Base-by-base conservation (phyloP, 169 alveolate genomes). In the Cryptosporidium sp. region DNA sequence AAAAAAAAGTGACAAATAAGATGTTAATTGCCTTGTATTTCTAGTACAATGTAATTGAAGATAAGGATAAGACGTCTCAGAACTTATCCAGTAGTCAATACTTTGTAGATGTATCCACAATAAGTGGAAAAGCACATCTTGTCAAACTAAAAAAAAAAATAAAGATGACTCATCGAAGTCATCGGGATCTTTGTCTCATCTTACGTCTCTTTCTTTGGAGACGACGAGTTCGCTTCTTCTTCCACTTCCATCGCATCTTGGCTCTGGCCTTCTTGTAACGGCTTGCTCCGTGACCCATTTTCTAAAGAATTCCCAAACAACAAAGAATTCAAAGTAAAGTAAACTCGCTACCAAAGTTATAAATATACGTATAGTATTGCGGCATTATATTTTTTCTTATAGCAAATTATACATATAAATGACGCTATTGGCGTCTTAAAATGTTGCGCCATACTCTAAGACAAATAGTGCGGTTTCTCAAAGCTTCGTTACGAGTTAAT, bases 241-340 rank as follows among this genome's bases (percentile, higher is more conserved):
- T 96, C 98, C 98, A 96, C 98, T 96, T 96, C 98, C 98, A 96
- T 84, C 98, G 94, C 98, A 96, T 96, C 86, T 95, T 95, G 91
- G 98, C 98, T 93, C 96, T 94, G 9, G 98, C 95, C 95, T 96
- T 96, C 97, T 96, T 96, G 91, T 96, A 96, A 56, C 98, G 92
- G 72, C 98, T 96, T 45, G 98, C 98, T 52, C 98, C 98, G 95
- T 96, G 98, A 37, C 97, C 96, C 98, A 96, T 96, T 62, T 80
- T 80, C 67, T 29, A 39, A 21, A 26, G 67, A 56, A 56, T 26
- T 26, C 67, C 23, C 35, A 56, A 56, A 26, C 67, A 18, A 29
- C 51, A 65, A 65, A 33, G 72, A 37, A 31, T 35, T 65, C 72
- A 8, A 29, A 65, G 1, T 48, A 48, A 23, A 56, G 3, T 56